Evolutionary conservation across 257 asterid species (phyloP).

Genomic region (Oldenlandia corymbosa): DNA sequence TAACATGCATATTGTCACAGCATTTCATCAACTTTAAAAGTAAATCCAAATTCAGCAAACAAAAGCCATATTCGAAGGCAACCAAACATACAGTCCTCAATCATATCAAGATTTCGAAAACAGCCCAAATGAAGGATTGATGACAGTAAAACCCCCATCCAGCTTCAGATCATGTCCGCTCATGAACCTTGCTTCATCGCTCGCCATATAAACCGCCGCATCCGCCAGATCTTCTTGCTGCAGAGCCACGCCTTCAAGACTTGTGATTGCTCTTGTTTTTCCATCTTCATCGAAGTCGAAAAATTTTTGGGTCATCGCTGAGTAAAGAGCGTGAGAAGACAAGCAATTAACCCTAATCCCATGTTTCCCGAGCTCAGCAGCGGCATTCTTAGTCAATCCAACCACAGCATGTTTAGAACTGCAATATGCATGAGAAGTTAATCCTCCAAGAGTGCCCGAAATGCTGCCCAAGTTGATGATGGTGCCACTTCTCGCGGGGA

Average conservation of each 20-base stretch:
- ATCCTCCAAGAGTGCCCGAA: constrained; percentile 16
- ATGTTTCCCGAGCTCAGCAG: constrained; percentile 27
- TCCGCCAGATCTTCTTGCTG: constrained; percentile 29
- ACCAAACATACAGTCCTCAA: too few species aligned
- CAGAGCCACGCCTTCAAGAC: constrained; percentile 6
- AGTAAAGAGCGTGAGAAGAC: constrained; percentile 22
- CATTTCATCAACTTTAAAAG: too few species aligned
- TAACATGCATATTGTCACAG: too few species aligned
- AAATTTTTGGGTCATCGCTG: constrained; percentile 4
- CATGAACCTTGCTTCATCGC: constrained; percentile 36
- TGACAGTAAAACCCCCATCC: constrained; percentile 39
- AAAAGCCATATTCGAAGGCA: too few species aligned
- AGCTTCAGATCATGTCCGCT: constrained; percentile 28
- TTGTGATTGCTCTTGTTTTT: background rate
- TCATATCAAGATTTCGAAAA: background rate
- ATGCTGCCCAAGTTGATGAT: constrained; percentile 29
- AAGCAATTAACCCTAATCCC: constrained; percentile 38
- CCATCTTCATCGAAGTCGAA: constrained; percentile 8
- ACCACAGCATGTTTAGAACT: constrained; percentile 30
- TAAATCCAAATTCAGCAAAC: too few species aligned
- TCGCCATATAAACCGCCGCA: constrained; percentile 26
- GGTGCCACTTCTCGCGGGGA: constrained; percentile 24
- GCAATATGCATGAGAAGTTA: constrained; percentile 21
- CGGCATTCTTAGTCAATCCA: constrained; percentile 24
- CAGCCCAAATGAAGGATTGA: constrained; percentile 14